Base-by-base conservation (phyloP, 2,329 filamentous ascomycete species). In the Fusarium buxicola region DNA sequence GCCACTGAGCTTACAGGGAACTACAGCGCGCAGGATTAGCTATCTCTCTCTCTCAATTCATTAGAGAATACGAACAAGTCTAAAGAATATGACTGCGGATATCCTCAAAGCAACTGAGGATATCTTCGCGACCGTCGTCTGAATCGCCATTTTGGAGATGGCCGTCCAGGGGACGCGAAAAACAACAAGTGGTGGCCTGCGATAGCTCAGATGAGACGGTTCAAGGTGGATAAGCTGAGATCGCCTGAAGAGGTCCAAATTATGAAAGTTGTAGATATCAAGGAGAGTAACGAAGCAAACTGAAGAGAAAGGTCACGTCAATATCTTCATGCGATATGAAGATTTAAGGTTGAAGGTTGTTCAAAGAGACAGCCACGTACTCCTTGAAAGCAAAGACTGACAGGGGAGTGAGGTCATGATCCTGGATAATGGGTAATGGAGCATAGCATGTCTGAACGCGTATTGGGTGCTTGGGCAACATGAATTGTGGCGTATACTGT, bases 51-150 rank as follows among this genome's bases (percentile, higher is more conserved):
- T 30, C 15, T 46, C 8, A 10, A 48, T 15, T 12, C 11, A 31
- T n/a, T 48, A 24, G 31, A 32, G 27, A 15, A 41, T 12, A 72
- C 75, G 7, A 57, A 78, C 76, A 55, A 76, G 66, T 71, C 76
- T 70, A 38, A 78, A 76, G 55, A 78, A 78, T 12, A 76, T 12
- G 28, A 77, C n/a, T 7, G 75, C 65, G 28, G 61, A 74, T 69
- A 77, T 70, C 63, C 77, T 75, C 63, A 80, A 60, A n/a, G 71
- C 69, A 32, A 74, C 67, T 13, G 78, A 80, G 55, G 77, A 73
- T 58, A 73, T 60, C 65, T 72, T 73, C 31, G 77, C 71, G 36
- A 73, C 54, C 10, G 56, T 70, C 28, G 62, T 68, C 41, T 77
- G 74, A 48, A 75, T 38, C 31, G 71, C 68, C 74, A 76, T 76